A percentile compares a stretch with the other conserved stretches of the same genome.
Conservation (phyloP, 441 rosid species). For the Erodium moschatum region DNA sequence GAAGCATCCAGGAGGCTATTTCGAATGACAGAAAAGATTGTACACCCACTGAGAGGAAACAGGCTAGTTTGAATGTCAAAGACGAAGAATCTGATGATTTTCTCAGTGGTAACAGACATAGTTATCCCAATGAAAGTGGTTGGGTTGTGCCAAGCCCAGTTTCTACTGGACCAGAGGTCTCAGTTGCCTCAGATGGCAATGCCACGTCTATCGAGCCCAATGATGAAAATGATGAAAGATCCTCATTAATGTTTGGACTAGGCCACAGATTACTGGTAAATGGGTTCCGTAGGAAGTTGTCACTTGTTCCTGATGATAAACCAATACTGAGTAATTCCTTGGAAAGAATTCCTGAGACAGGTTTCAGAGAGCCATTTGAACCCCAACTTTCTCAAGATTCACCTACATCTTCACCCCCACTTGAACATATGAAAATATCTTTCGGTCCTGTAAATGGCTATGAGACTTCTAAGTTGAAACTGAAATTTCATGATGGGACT, state of each 20-base stretch:
- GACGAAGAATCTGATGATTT: conserved; percentile 22
- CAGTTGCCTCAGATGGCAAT: conserved; percentile 25
- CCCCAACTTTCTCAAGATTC: conserved; percentile 35
- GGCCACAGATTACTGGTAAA: conserved; percentile 52
- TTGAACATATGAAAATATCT: conserved; percentile 81
- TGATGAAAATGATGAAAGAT: conserved; percentile 32
- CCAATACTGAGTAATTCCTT: conserved; percentile 6
- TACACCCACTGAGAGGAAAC: conserved; percentile 6
- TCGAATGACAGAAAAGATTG: background rate
- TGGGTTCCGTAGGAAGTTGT: conserved; percentile 45
- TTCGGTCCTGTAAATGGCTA: conserved; percentile 58
- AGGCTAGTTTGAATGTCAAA: conserved; percentile 27
- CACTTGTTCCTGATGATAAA: conserved; percentile 34
- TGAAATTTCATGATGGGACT: conserved; percentile 49
- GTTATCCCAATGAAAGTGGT: conserved; percentile 26
- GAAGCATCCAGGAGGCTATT: conserved; percentile 22
- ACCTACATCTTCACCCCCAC: conserved; percentile 71
- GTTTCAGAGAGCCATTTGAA: conserved; percentile 31
- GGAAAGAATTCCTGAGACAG: conserved; percentile 21
- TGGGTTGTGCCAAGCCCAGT: conserved; percentile 19
- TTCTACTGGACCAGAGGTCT: conserved; percentile 30
- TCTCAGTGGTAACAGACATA: conserved; percentile 15
- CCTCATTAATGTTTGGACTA: conserved; percentile 46
- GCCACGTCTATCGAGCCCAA: conserved; percentile 27
- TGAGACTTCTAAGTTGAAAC: conserved; percentile 54